Evolutionary conservation across 495 filamentous ascomycete genomes (phyloP).

Genomic region (Bombardia bombarda): DNA sequence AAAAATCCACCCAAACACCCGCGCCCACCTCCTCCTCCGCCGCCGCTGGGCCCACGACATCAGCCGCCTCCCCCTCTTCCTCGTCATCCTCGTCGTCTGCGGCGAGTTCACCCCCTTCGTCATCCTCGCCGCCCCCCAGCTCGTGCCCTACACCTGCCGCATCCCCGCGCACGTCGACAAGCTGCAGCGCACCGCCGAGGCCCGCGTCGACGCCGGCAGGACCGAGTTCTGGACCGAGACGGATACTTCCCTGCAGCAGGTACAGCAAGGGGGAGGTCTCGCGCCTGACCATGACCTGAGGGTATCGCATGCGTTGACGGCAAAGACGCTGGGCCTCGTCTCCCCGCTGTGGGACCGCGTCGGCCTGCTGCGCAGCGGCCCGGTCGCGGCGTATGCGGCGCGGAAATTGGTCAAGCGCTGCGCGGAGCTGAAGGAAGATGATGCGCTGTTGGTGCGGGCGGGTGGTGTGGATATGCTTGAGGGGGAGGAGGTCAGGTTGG

Average conservation of each 20-base stretch:
- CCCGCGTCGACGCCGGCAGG: conserved; percentile 6
- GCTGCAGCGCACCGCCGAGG: conserved; percentile 29
- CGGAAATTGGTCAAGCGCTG: conserved; percentile 36
- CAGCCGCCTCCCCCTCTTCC: conserved; percentile 67
- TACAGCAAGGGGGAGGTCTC: no score
- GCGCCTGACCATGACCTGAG: no score
- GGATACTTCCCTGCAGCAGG: neutral
- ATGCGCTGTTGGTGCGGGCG: conserved; percentile 23
- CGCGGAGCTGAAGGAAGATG: conserved; percentile 42
- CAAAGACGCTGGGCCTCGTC: conserved; percentile 17
- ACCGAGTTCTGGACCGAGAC: neutral
- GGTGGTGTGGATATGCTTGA: conserved; percentile 29
- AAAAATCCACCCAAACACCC: conserved; percentile 5
- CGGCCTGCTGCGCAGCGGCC: conserved; percentile 14
- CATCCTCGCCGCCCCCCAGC: conserved; percentile 52
- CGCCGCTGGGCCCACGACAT: conserved; percentile 51
- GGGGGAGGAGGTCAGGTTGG: conserved; percentile 33
- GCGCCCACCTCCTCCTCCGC: conserved; percentile 22
- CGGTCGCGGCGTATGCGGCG: conserved; percentile 1
- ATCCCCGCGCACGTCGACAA: conserved; percentile 63
- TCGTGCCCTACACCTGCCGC: conserved; percentile 73
- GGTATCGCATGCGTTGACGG: no score
- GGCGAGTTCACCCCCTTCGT: conserved; percentile 81
- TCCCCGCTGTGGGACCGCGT: conserved; percentile 24
- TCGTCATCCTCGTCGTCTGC: conserved; percentile 59